Evolutionary conservation across 805 yeast species (phyloP).

Genomic region (Ogataea philodendri): DNA sequence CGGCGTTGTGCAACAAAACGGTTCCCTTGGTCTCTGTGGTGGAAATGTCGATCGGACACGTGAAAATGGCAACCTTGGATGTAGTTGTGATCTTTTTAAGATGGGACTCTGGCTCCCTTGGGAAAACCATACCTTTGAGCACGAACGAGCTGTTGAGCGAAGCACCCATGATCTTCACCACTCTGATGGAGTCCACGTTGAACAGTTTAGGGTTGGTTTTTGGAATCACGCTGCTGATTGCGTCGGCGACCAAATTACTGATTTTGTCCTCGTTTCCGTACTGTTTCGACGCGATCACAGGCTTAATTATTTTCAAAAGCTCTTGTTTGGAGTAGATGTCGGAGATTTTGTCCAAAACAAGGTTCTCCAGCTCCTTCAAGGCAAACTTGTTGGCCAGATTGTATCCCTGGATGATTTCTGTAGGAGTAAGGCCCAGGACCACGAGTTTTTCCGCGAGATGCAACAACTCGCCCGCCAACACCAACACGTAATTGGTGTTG

Average conservation of each 20-base stretch:
- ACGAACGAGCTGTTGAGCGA: conserved; percentile 72
- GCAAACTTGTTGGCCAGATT: conserved; percentile 82
- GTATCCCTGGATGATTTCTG: conserved; percentile 92
- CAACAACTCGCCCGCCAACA: conserved; percentile 89
- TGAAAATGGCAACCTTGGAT: conserved; percentile 87
- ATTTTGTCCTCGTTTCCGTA: conserved; percentile 82
- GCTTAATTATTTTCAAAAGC: conserved; percentile 69
- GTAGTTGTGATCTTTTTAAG: conserved; percentile 58
- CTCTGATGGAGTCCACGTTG: conserved; percentile 92
- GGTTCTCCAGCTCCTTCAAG: conserved; percentile 59
- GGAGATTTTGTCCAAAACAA: conserved; percentile 61
- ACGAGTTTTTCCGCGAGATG: conserved; percentile 83
- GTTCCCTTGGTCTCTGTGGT: conserved; percentile 99
- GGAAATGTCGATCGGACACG: conserved; percentile 92
- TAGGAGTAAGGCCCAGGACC: conserved; percentile 80
- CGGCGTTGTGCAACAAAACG: conserved; percentile 89
- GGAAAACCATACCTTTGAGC: conserved; percentile 96
- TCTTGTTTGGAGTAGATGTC: conserved; percentile 53
- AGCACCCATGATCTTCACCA: conserved; percentile 95
- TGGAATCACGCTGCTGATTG: conserved; percentile 77
- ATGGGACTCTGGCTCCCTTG: conserved; percentile 94
- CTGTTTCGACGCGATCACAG: conserved; percentile 92
- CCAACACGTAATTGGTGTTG: conserved; percentile 85
- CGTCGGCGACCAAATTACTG: conserved; percentile 77
- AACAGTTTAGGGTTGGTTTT: conserved; percentile 60